These are phyloP conservation scores for Xylaria sp. DNA, from an alignment of 2,329 filamentous ascomycete genomes.

Conservation along the genomic window DNA sequence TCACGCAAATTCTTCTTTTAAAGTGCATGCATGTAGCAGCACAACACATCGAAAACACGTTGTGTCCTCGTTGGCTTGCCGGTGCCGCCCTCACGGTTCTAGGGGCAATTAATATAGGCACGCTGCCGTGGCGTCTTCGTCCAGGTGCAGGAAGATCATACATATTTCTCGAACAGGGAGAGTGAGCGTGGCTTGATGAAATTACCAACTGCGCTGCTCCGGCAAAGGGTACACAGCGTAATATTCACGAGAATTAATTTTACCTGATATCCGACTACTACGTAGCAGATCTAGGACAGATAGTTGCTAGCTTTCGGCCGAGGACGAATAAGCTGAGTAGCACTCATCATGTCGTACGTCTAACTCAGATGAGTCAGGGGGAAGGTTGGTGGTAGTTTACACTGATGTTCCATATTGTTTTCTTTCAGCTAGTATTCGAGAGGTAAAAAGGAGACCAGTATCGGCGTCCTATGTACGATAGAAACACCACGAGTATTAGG, in stretches of 20 bases:
- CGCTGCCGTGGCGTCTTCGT: slow-evolving; percentile 1
- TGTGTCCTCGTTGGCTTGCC: neutral
- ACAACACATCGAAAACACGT: neutral
- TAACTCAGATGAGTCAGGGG: neutral
- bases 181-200: neutral
- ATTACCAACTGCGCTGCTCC: neutral
- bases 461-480: neutral
- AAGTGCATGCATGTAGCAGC: neutral
- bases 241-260: neutral
- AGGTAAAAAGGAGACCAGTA: neutral
- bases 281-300: neutral
- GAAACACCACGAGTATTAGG: neutral
- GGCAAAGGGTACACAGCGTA: neutral
- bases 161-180: neutral
- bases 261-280: neutral
- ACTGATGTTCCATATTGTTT: neutral
- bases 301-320: neutral
- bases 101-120: neutral
- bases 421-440: neutral
- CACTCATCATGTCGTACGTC: neutral
- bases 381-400: neutral
- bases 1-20: neutral
- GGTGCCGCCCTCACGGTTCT: no score
- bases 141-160: neutral
- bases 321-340: neutral